A percentile compares a stretch with the other conserved stretches of the same genome.
phyloP scores from a whole-genome alignment of 306 rosid species.

The Casuarina glauca region DNA sequence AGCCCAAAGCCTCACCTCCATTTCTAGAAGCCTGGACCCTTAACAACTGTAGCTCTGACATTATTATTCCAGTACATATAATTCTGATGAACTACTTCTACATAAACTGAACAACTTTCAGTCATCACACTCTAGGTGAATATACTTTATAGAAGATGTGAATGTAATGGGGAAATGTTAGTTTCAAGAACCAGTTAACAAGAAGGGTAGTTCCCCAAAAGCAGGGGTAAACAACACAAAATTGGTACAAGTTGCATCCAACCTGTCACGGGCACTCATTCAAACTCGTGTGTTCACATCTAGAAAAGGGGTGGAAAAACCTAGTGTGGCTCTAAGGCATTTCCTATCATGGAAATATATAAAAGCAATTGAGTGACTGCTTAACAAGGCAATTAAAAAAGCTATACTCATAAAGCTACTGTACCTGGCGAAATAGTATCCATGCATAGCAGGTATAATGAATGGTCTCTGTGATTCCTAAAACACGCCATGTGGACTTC shows the following conservation, averaged over 20 bases:
- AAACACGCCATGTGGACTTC: slow-evolving; percentile 97
- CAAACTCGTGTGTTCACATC: neutral
- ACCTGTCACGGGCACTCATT: neutral
- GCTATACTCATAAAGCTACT: slow-evolving; percentile 10
- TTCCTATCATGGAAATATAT: neutral
- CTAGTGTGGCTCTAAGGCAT: neutral
- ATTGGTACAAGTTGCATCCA: neutral
- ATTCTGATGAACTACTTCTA: no score
- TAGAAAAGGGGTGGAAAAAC: neutral
- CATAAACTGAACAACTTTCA: no score
- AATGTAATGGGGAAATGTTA: neutral
- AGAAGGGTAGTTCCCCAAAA: no score
- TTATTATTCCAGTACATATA: no score
- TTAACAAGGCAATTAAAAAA: neutral
- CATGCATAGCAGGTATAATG: slow-evolving; percentile 94
- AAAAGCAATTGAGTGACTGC: neutral
- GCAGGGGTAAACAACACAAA: no score
- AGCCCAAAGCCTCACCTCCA: no score
- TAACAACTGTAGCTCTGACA: no score
- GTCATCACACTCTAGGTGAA: neutral
- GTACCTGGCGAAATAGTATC: slow-evolving; percentile 97
- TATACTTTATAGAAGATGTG: neutral
- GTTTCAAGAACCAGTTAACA: neutral
- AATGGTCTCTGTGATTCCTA: slow-evolving; percentile 95
- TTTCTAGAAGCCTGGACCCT: no score